A percentile compares a stretch with the other conserved stretches of the same genome.
These are phyloP conservation scores for Trypanosoma avium DNA, from an alignment of 208 protist genomes.

Conservation along the genomic window DNA sequence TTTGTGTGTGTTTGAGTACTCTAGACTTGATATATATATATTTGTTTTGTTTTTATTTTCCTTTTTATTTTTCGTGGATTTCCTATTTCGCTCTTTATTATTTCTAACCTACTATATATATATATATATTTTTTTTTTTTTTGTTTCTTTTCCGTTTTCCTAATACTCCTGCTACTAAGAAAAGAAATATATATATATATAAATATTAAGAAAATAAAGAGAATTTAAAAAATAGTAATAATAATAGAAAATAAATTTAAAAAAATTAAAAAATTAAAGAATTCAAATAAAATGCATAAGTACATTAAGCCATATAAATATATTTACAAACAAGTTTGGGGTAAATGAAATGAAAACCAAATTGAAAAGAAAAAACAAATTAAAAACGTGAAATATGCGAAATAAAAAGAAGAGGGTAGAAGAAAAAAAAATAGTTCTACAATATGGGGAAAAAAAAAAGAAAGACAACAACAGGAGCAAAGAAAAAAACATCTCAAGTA, in stretches of 20 bases:
- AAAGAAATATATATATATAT: background rate
- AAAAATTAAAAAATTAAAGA: conserved; percentile 11
- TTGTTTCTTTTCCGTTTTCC: background rate
- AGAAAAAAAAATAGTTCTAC: too few relatives aligned
- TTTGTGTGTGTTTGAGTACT: background rate
- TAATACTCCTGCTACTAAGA: background rate
- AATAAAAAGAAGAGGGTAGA: too few relatives aligned
- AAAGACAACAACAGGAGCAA: too few relatives aligned
- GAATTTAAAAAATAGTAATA: background rate
- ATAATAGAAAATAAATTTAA: background rate
- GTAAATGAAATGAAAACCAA: too few relatives aligned
- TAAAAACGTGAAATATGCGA: too few relatives aligned
- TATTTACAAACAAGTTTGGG: too few relatives aligned
- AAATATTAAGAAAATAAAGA: background rate
- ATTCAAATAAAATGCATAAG: background rate
- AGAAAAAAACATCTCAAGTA: too few relatives aligned
- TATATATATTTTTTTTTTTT: background rate
- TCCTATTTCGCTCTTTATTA: background rate
- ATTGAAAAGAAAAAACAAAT: too few relatives aligned
- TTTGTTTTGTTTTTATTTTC: conserved; percentile 14
- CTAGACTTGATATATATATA: background rate
- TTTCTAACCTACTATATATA: background rate
- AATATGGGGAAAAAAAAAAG: too few relatives aligned
- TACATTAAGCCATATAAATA: too few relatives aligned
- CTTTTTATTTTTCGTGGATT: background rate